Percentiles rank a stretch among this genome's conserved stretches.
Evolutionary conservation across 352 stramenopile species (phyloP).

Genomic region (Phytophthora cryptogea): DNA sequence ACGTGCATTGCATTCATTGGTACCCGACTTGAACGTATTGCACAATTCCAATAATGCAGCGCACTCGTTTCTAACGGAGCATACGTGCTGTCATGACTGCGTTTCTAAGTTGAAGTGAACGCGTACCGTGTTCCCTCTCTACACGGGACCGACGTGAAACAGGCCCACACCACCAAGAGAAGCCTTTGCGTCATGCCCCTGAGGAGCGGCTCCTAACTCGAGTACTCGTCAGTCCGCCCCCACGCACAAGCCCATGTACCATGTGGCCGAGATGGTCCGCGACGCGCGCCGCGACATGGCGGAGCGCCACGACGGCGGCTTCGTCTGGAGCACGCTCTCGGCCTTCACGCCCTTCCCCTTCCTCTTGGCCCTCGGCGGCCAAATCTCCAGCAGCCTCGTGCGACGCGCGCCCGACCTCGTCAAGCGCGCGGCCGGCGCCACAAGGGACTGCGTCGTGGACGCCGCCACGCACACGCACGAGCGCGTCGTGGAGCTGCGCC

Average conservation of each 20-base stretch:
- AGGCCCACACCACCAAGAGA: no score
- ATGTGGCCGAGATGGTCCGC: conserved; percentile 83
- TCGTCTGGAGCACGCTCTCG: conserved; percentile 46
- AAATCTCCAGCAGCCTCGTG: conserved; percentile 78
- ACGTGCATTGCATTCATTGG: no score
- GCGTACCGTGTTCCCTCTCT: no score
- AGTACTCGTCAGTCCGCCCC: background rate
- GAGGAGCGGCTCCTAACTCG: no score
- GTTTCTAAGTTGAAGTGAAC: no score
- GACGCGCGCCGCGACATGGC: conserved; percentile 82
- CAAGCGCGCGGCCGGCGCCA: conserved; percentile 68
- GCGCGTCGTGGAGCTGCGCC: conserved; percentile 57
- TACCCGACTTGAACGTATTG: no score
- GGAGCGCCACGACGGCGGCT: conserved; percentile 59
- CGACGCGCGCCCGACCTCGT: conserved; percentile 76
- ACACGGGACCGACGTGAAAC: no score
- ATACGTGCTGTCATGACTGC: no score
- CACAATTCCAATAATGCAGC: no score
- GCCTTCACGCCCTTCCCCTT: conserved; percentile 84
- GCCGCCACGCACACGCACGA: conserved; percentile 53
- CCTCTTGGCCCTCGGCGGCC: conserved; percentile 59
- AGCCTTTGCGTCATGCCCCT: no score
- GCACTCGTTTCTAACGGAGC: no score
- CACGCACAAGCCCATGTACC: conserved; percentile 58
- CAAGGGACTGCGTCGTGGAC: conserved; percentile 69